Evolutionary conservation across 73 alveolate species (phyloP).

Genomic region (Tetrahymena malaccensis): DNA sequence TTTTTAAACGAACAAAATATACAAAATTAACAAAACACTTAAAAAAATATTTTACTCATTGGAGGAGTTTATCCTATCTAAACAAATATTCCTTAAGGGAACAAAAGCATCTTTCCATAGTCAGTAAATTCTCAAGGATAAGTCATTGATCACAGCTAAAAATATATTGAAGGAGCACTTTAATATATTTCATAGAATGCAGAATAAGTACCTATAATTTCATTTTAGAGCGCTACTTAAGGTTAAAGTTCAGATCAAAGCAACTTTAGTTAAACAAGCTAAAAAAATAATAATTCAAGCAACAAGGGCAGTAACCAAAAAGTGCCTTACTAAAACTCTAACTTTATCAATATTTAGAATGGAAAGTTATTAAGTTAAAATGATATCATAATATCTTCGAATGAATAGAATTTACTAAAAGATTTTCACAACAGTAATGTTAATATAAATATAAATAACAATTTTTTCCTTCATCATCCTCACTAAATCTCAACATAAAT

Average conservation of each 20-base stretch:
- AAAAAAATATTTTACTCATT: not conserved
- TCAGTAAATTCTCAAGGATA: not conserved
- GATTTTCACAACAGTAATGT: not conserved
- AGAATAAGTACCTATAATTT: not conserved
- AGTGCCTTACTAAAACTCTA: not conserved
- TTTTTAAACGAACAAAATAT: not conserved
- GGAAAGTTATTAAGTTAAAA: not conserved
- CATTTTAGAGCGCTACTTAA: not conserved
- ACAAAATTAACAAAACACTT: not conserved
- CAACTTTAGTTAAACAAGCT: not conserved
- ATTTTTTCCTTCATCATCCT: not conserved
- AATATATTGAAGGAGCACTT: not conserved
- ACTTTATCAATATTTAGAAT: not conserved
- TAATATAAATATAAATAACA: not conserved
- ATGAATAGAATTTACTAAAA: not conserved
- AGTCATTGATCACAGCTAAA: not conserved
- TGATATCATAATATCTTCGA: not conserved
- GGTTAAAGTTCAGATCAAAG: not conserved
- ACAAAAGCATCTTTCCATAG: not conserved
- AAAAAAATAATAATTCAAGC: not conserved
- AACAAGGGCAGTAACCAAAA: not conserved
- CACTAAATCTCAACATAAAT: not conserved
- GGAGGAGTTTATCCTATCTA: not conserved
- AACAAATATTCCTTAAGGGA: not conserved
- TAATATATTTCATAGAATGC: not conserved